A percentile compares a stretch with the other conserved stretches of the same genome.
phyloP scores from a whole-genome alignment of 352 stramenopile species.

The Pythium aquatile region DNA sequence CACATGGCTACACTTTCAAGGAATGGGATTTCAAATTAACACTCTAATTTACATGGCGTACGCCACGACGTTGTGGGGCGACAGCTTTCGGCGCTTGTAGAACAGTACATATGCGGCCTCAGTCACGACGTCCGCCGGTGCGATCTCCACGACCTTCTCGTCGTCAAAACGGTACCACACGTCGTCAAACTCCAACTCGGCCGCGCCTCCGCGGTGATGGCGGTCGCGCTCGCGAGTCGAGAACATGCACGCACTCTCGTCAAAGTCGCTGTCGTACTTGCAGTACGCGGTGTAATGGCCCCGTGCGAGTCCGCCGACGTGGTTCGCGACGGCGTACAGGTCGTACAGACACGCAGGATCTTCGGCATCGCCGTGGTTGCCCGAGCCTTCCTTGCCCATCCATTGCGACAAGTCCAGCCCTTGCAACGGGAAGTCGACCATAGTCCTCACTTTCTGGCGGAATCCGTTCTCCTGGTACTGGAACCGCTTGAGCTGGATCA shows the following conservation, averaged over 20 bases:
- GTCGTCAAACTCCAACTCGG: conserved; percentile 49
- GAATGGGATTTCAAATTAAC: neutral
- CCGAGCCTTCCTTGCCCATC: conserved; percentile 37
- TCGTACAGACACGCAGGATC: conserved; percentile 78
- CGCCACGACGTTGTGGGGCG: conserved; percentile 63
- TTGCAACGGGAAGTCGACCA: conserved; percentile 81
- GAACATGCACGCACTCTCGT: conserved; percentile 60
- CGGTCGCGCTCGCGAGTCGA: conserved; percentile 22
- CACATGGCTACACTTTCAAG: neutral
- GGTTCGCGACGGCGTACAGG: conserved; percentile 97
- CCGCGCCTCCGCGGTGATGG: conserved; percentile 12
- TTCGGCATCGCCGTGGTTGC: conserved; percentile 21
- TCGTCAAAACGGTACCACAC: conserved; percentile 86
- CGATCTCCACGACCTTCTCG: conserved; percentile 77
- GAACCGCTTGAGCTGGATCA: conserved; percentile 90
- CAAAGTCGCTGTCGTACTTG: conserved; percentile 68
- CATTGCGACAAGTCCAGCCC: conserved; percentile 78
- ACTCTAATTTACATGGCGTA: conserved; percentile 46
- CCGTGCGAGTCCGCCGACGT: conserved; percentile 92
- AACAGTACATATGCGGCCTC: conserved; percentile 91
- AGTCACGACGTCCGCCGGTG: conserved; percentile 65
- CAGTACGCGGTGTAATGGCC: conserved; percentile 94
- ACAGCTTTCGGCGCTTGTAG: conserved; percentile 84
- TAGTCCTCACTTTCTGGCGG: conserved; percentile 75
- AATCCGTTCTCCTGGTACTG: conserved; percentile 85